Evolutionary conservation across 2,329 filamentous ascomycete species (phyloP).

Genomic region (Cladosporium oxysporum): DNA sequence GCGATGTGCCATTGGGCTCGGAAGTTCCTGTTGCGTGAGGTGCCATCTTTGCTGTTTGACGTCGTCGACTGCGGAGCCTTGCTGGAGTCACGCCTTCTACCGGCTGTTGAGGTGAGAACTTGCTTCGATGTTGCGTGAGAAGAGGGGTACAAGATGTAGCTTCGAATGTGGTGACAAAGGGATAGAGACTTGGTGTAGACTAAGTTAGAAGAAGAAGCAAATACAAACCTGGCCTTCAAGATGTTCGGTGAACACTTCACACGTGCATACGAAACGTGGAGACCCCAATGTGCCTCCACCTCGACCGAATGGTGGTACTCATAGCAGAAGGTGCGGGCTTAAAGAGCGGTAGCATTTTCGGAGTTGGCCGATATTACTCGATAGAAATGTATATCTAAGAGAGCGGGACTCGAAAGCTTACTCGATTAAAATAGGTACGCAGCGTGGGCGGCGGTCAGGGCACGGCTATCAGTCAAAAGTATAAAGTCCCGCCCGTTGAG

Average conservation of each 20-base stretch:
- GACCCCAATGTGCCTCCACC: conserved; percentile 11
- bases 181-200: not conserved
- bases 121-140: not conserved
- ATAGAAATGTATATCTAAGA: not conserved
- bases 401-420: conserved; percentile 3
- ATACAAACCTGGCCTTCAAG: not conserved
- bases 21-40: conserved; percentile 34
- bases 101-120: not conserved
- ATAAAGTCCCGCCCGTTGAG: not conserved
- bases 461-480: conserved; percentile 14
- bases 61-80: not conserved
- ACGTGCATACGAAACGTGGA: conserved; percentile 8
- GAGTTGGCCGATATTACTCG: conserved; percentile 20
- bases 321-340: not conserved
- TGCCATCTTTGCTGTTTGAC: conserved; percentile 27
- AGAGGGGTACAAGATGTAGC: not conserved
- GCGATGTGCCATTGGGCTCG: conserved; percentile 26
- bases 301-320: not conserved
- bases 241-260: not conserved
- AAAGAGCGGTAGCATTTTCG: not conserved
- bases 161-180: not conserved
- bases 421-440: conserved; percentile 11
- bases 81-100: not conserved
- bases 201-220: not conserved
- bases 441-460: not conserved